A percentile compares a stretch with the other conserved stretches of the same genome.
These are phyloP conservation scores for Apiospora rasikravindrae DNA, from an alignment of 2,329 filamentous ascomycete species.

Conservation along the genomic window DNA sequence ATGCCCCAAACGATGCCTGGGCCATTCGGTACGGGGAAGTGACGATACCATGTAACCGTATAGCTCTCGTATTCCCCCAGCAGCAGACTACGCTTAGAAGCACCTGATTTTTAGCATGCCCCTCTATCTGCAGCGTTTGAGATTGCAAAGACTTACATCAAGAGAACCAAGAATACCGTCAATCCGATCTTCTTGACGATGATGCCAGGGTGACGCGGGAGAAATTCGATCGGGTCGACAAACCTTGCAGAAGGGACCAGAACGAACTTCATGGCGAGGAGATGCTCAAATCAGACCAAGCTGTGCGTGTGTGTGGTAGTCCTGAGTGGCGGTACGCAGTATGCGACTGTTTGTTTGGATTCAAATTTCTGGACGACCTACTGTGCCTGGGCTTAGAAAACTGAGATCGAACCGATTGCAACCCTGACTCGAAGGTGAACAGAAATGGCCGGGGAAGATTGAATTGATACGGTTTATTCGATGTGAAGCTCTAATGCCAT, in stretches of 20 bases:
- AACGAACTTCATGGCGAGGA: background rate
- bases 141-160: background rate
- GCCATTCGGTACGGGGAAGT: background rate
- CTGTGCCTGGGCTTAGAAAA: no score
- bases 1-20: background rate
- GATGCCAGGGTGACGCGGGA: background rate
- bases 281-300: background rate
- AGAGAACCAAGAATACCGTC: background rate
- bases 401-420: no score
- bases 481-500: no score
- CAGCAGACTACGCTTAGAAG: background rate
- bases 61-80: background rate
- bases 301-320: no score
- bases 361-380: no score
- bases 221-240: background rate
- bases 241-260: background rate
- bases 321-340: no score
- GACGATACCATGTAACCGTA: background rate
- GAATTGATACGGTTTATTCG: no score
- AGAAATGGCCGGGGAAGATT: no score
- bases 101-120: background rate
- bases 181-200: background rate
- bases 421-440: no score
- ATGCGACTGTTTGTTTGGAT: no score
- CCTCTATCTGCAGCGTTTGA: background rate